Evolutionary conservation across 352 stramenopile genomes (phyloP), one percentile per base, ranked within the genome.

Genomic region (Globisporangium spinosum): DNA sequence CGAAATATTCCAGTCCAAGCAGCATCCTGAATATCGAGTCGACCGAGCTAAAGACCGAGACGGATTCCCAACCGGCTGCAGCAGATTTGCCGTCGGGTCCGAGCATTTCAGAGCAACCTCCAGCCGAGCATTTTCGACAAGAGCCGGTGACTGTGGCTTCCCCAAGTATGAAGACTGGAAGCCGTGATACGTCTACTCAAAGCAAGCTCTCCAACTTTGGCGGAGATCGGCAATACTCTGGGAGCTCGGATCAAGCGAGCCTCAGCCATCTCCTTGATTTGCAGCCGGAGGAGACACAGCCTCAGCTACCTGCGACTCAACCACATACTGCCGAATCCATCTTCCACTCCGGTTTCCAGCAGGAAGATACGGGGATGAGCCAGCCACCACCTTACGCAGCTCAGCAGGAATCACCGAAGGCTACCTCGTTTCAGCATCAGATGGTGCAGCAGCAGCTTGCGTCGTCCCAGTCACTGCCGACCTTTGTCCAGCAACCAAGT

Each of bases 211-310:
- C 62, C 32, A 43, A 55, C 35, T 61, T 56, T 38, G 34, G 62
- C n/a, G 62, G 56, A 53, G 62, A 68, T n/a, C 62, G 51, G 9
- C 59, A 65, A 17, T 65, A 57, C 15, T 65, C 59, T 34, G 43
- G 59, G 61, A 62, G 35, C 62, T 43, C 23, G 20, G 62, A 53
- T 12, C 62, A 35, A 38, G 25, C 32, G 17, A 45, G 15, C 17
- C 62, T 62, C 13, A 27, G 32, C 49, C 62, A 67, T 27, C 32
- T 60, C 15, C 34, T 60, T 53, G 51, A 59, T 62, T 20, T 60
- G 54, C 62, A 62, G 22, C 62, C 60, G 32, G 49, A 67, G 35
- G 47, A 67, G 49, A 25, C 62, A n/a, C 49, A 53, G 3, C 15
- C 40, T 23, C 59, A 65, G 59, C 34, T 65, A 10, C 25, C 40